Percentiles rank a stretch among this genome's conserved stretches.
Conservation (phyloP, 2,329 filamentous ascomycete genomes). For the Sporothrix luriei region DNA sequence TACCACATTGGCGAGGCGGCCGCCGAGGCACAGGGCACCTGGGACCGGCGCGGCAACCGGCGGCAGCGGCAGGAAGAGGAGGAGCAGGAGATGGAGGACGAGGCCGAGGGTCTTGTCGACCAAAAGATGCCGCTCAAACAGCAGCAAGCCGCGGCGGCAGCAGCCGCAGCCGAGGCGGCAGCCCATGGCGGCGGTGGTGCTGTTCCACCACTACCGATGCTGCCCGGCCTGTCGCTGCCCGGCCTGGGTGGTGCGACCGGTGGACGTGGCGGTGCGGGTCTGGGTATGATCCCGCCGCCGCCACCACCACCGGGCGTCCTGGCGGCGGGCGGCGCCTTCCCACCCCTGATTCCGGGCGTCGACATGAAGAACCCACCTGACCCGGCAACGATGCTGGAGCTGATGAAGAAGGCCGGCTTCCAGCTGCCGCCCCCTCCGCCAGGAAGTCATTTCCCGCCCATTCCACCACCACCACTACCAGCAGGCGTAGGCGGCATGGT, state of each 20-base stretch:
- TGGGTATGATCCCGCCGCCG: constrained; percentile 47
- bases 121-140: constrained; percentile 75
- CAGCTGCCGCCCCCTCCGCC: constrained; percentile 57
- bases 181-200: constrained; percentile 48
- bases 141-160: constrained; percentile 31
- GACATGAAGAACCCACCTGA: constrained; percentile 64
- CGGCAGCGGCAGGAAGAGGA: constrained; percentile 87
- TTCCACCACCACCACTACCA: constrained; percentile 45
- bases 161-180: constrained; percentile 6
- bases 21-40: constrained; percentile 93
- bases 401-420: constrained; percentile 67
- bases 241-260: constrained; percentile 49
- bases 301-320: constrained; percentile 56
- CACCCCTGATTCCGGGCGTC: constrained; percentile 54
- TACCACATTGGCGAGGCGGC: constrained; percentile 95
- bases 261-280: background rate
- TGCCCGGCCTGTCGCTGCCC: constrained; percentile 64
- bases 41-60: constrained; percentile 76
- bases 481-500: constrained; percentile 37
- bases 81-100: constrained; percentile 89
- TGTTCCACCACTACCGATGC: constrained; percentile 46
- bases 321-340: constrained; percentile 39
- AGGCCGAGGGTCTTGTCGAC: constrained; percentile 88
- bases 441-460: constrained; percentile 39
- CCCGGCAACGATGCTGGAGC: constrained; percentile 62